phyloP scores from a whole-genome alignment of 2,329 filamentous ascomycete species.

The Neobulgaria alba region DNA sequence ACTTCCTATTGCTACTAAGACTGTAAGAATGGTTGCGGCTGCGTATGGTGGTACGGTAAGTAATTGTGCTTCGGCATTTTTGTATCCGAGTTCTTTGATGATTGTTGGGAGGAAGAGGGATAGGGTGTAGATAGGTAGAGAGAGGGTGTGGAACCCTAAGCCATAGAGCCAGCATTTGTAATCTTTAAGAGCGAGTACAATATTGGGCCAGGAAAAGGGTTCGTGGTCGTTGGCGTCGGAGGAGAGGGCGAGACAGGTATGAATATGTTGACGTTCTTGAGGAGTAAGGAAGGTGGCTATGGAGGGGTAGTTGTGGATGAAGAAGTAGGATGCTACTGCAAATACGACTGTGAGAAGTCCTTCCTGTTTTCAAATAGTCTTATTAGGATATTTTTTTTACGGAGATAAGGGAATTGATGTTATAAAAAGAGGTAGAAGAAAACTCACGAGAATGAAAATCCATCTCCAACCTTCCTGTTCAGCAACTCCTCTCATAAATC shows the following conservation, averaged over 20 bases:
- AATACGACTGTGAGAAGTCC: conserved; percentile 46
- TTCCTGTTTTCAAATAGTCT: conserved; percentile 31
- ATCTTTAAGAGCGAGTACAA: conserved; percentile 54
- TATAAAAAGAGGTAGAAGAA: no score
- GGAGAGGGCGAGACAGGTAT: conserved; percentile 55
- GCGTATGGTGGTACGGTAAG: conserved; percentile 48
- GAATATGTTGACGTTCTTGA: conserved; percentile 32
- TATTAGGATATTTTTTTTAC: no score
- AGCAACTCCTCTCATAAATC: conserved; percentile 43
- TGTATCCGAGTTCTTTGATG: conserved; percentile 43
- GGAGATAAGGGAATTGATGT: no score
- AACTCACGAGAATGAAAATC: conserved; percentile 51
- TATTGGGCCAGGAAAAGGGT: conserved; percentile 58
- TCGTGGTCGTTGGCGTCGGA: conserved; percentile 63
- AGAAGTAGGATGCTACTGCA: conserved; percentile 40
- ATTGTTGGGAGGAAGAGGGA: conserved; percentile 34
- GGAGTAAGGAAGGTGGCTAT: conserved; percentile 49
- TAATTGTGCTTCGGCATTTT: conserved; percentile 39
- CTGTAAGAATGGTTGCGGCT: conserved; percentile 34
- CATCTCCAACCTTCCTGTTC: conserved; percentile 46
- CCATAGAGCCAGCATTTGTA: conserved; percentile 68
- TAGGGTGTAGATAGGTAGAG: conserved; percentile 41
- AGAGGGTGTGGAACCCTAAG: conserved; percentile 64
- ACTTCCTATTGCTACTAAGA: conserved; percentile 49
- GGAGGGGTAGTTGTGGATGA: conserved; percentile 18